Evolutionary conservation across 2,329 filamentous ascomycete genomes (phyloP).

Genomic region (Stemphylium beticola): DNA sequence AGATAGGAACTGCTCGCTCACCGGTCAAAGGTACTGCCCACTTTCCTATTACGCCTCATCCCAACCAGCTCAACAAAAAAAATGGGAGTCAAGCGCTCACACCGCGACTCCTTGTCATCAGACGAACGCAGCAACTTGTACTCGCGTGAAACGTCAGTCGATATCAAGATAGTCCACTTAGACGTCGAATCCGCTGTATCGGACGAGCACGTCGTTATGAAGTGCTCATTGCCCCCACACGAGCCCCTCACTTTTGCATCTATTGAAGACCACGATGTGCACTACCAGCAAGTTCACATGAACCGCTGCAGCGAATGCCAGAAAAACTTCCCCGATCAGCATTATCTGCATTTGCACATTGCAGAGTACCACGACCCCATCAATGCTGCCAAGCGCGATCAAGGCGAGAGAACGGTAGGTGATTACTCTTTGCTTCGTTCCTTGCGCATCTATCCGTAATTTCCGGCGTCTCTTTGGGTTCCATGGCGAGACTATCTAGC

Average conservation of each 20-base stretch:
- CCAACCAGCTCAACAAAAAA: constrained; percentile 16
- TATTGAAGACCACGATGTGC: constrained; percentile 82
- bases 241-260: constrained; percentile 72
- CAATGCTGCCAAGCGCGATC: constrained; percentile 71
- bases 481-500: not conserved
- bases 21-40: constrained; percentile 35
- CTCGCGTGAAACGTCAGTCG: constrained; percentile 35
- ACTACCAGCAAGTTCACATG: constrained; percentile 80
- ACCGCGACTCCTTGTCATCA: constrained; percentile 57
- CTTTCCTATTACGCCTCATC: constrained; percentile 23
- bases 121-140: constrained; percentile 43
- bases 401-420: constrained; percentile 84
- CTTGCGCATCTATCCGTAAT: not conserved
- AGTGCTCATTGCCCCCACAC: constrained; percentile 83
- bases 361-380: constrained; percentile 91
- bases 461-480: not conserved
- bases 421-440: constrained; percentile 5
- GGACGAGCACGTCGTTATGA: constrained; percentile 63
- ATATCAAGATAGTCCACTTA: constrained; percentile 60
- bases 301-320: constrained; percentile 86
- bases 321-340: constrained; percentile 85
- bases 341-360: constrained; percentile 83
- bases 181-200: constrained; percentile 51
- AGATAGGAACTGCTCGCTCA: constrained; percentile 5
- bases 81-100: constrained; percentile 66